A percentile compares a stretch with the other conserved stretches of the same genome.
These are phyloP conservation scores for Pilaira anomala DNA, from an alignment of 192 early-diverging fungal genomes.

Conservation along the genomic window DNA sequence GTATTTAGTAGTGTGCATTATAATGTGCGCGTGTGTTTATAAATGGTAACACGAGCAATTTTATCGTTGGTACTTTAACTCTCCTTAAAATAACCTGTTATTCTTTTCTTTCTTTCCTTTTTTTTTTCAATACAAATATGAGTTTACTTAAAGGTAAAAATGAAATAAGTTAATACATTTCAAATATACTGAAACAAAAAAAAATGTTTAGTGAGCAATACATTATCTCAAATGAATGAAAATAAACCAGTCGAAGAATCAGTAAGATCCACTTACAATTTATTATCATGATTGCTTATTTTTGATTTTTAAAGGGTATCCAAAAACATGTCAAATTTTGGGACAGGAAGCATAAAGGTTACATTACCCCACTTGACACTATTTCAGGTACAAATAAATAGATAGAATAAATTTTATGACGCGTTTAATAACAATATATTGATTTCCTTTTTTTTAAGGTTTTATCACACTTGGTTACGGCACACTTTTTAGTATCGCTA, in stretches of 20 bases:
- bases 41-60: too few species aligned
- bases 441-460: background rate
- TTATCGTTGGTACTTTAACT: too few species aligned
- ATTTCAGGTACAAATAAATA: constrained; percentile 2
- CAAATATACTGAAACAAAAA: background rate
- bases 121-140: too few species aligned
- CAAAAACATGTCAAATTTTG: constrained; percentile 19
- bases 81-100: too few species aligned
- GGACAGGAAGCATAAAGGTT: constrained; percentile 17
- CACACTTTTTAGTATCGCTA: constrained; percentile 1
- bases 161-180: background rate
- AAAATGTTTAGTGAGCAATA: background rate
- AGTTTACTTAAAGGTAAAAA: too few species aligned
- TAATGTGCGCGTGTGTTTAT: too few species aligned
- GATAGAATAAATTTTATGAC: background rate
- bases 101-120: too few species aligned
- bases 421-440: background rate
- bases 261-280: background rate
- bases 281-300: background rate
- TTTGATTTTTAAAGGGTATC: constrained; percentile 8
- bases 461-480: constrained; percentile 16
- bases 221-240: background rate
- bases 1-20: too few species aligned
- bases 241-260: background rate
- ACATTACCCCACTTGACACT: constrained; percentile 15